phyloP scores from a whole-genome alignment of 768 basidiomycete genomes.

The Collybiopsis luxurians region DNA sequence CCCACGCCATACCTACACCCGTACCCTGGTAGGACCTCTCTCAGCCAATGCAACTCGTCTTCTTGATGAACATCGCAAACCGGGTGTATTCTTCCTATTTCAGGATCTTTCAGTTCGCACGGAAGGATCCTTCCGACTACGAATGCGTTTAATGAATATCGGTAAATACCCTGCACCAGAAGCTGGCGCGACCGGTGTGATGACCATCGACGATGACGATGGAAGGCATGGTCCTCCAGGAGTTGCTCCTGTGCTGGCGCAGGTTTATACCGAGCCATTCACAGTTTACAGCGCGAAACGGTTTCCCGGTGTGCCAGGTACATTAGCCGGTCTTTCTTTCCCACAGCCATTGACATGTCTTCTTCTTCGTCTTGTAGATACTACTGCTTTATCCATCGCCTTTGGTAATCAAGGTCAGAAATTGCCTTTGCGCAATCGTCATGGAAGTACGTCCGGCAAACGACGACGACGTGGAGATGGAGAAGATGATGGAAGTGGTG shows the following conservation, averaged over 20 bases:
- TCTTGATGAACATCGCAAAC: conserved; percentile 78
- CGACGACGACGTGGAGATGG: conserved; percentile 61
- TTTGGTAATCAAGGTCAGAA: conserved; percentile 91
- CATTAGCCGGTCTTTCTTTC: conserved; percentile 12
- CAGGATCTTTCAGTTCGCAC: conserved; percentile 93
- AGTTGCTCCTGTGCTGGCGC: conserved; percentile 76
- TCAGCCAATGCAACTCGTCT: conserved; percentile 84
- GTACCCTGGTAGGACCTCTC: conserved; percentile 88
- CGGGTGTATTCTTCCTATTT: conserved; percentile 93
- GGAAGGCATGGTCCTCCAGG: conserved; percentile 19
- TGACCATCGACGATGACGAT: conserved; percentile 32
- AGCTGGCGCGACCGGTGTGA: conserved; percentile 58
- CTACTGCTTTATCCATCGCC: conserved; percentile 86
- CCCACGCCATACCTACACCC: conserved; percentile 73
- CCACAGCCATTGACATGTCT: background rate
- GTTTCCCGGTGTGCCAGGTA: conserved; percentile 92
- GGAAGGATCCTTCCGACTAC: conserved; percentile 86
- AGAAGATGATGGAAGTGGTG: conserved; percentile 44
- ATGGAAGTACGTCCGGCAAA: conserved; percentile 57
- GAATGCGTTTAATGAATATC: conserved; percentile 87
- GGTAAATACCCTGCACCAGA: conserved; percentile 80
- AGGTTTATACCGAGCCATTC: conserved; percentile 81
- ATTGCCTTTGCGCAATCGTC: conserved; percentile 82
- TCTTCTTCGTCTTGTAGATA: conserved; percentile 46
- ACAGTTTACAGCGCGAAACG: conserved; percentile 90